Evolutionary conservation across 768 basidiomycete genomes (phyloP), one percentile per base, ranked within the genome.

Genomic region (Pulveroboletus sp.): DNA sequence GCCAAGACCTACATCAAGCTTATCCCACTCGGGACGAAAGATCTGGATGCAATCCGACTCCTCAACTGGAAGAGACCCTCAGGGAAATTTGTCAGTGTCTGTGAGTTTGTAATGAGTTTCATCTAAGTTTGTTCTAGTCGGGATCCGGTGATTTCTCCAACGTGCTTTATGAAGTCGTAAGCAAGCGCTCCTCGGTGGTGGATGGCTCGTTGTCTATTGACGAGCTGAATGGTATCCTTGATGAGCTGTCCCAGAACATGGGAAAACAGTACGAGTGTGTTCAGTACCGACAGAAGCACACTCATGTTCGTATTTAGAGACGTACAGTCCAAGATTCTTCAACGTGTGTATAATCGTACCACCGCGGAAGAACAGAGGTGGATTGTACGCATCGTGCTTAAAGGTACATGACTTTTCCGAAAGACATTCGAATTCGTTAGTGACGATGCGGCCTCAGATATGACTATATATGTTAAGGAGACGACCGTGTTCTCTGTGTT

Each of bases 381-480:
- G 96, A 84, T 99, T 49, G 85, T 90, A n/a, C 81, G 93, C 8
- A 91, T 99, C 64, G 89, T 99, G 42, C 74, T 98, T 31, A 96
- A 97, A 78, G 95, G 95, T 89, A 47, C 3, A 45, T 39, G 26
- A 0, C 35, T 47, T 17, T 35, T 26, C 50, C 47, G 11, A 31
- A n/a, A 9, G 24, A 45, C 50, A 36, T 36, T 21, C 8, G 4
- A 50, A 36, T 36, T 21, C 8, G 4, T 27, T 6, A 6, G 10
- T 45, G 27, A 33, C 33, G 32, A 28, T 11, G 33, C 17, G 6
- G 8, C 3, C 28, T 28, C 40, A 96, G 95, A 98, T 59, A 84
- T 98, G 77, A 77, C 81, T 40, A 94, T 97, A 50, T 89, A 86
- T 1, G 87, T 96, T 43, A 90, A 95, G 69, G 96, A 98, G 67